Percentiles rank a stretch among this genome's conserved stretches.
phyloP scores from a whole-genome alignment of 2,329 filamentous ascomycete genomes.

The Colletotrichum zoysiae region DNA sequence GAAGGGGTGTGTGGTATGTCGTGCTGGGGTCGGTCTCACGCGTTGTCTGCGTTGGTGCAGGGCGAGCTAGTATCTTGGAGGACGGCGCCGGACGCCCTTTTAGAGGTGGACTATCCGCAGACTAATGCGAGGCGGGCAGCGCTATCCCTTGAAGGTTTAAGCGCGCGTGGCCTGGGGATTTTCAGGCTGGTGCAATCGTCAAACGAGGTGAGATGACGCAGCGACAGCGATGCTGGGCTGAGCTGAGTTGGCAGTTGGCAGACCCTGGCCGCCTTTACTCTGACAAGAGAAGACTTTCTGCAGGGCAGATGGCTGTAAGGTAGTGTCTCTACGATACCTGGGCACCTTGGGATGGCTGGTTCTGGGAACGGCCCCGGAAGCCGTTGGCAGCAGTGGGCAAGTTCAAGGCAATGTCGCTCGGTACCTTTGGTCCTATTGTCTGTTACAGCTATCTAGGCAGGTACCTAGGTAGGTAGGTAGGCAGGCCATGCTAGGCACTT shows the following conservation, averaged over 20 bases:
- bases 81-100: conserved; percentile 29
- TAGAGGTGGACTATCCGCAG: conserved; percentile 30
- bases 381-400: conserved; percentile 30
- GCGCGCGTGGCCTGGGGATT: conserved; percentile 28
- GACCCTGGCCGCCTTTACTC: conserved; percentile 8
- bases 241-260: conserved; percentile 21
- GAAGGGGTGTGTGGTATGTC: conserved; percentile 26
- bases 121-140: conserved; percentile 31
- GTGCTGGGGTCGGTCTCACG: conserved; percentile 16
- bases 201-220: conserved; percentile 39
- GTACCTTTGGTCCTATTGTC: neutral
- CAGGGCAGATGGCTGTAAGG: neutral
- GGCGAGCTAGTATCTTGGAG: conserved; percentile 29
- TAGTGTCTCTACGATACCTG: conserved; percentile 8
- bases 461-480: neutral
- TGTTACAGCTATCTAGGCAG: too few species aligned
- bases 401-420: neutral
- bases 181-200: conserved; percentile 27
- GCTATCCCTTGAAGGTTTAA: conserved; percentile 38
- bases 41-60: conserved; percentile 26
- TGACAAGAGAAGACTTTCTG: conserved; percentile 4
- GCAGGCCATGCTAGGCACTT: neutral
- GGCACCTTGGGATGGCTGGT: conserved; percentile 2
- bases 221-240: conserved; percentile 14
- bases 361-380: conserved; percentile 9